Percentiles rank a stretch among this genome's conserved stretches.
Conservation (phyloP, 495 filamentous ascomycete species). For the Halenospora varia region DNA sequence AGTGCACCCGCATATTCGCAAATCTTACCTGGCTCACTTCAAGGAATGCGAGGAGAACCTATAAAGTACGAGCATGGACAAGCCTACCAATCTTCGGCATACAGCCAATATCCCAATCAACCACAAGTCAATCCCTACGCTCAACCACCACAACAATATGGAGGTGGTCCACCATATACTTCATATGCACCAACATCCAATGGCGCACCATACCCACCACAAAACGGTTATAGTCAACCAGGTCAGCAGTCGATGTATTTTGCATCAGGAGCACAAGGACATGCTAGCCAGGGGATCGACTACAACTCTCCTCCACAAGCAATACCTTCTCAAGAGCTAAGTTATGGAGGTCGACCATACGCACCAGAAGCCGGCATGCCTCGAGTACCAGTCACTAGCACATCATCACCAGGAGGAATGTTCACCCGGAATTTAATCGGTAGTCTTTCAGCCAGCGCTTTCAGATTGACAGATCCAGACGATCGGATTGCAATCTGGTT, state of each 20-base stretch:
- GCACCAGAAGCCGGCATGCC: constrained; percentile 6
- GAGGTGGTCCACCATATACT: not conserved
- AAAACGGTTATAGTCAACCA: constrained; percentile 18
- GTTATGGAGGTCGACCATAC: constrained; percentile 13
- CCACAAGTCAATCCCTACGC: constrained; percentile 17
- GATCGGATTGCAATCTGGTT: constrained; percentile 95
- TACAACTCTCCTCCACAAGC: constrained; percentile 28
- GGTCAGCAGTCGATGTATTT: constrained; percentile 4
- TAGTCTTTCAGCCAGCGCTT: constrained; percentile 85
- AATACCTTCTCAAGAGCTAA: constrained; percentile 34
- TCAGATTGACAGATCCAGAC: constrained; percentile 74
- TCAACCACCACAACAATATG: constrained; percentile 2
- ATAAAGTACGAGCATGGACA: constrained; percentile 3
- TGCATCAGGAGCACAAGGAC: constrained; percentile 12
- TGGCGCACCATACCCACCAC: constrained; percentile 15
- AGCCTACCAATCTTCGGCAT: constrained; percentile 3
- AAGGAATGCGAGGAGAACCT: not conserved
- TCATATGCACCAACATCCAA: constrained; percentile 9
- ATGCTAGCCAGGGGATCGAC: not conserved
- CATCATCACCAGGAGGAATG: constrained; percentile 69
- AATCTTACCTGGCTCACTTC: not conserved
- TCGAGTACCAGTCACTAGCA: constrained; percentile 17
- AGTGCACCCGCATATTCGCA: constrained; percentile 4
- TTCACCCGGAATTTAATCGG: constrained; percentile 96
- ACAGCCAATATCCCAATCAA: constrained; percentile 20